Conservation (phyloP, 2,329 filamentous ascomycete species). For the Aspergillus fijiensis region DNA sequence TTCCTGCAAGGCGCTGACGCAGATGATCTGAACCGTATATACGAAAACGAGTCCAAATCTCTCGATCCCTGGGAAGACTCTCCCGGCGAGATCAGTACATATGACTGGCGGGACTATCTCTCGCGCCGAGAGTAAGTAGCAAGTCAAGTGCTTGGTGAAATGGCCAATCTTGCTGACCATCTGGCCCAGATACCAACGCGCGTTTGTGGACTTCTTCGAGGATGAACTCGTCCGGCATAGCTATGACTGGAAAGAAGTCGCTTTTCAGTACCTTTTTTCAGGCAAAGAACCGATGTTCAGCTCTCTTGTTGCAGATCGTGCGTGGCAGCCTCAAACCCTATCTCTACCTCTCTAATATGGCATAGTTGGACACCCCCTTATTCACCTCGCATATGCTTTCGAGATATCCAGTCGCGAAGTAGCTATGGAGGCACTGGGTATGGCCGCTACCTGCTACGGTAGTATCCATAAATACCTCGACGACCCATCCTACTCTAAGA, state of each 20-base stretch:
- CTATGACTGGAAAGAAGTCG: constrained; percentile 81
- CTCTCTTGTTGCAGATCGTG: constrained; percentile 75
- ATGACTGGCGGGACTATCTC: constrained; percentile 84
- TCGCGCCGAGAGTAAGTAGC: constrained; percentile 64
- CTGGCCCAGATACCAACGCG: constrained; percentile 69
- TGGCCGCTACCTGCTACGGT: constrained; percentile 62
- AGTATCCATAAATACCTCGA: constrained; percentile 65
- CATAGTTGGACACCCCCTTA: constrained; percentile 85
- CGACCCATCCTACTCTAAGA: constrained; percentile 65
- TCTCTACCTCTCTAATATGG: background rate
- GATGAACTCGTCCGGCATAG: constrained; percentile 74
- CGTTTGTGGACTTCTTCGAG: constrained; percentile 93
- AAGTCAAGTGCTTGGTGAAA: background rate
- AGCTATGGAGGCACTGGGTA: constrained; percentile 80
- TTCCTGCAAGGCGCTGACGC: constrained; percentile 78
- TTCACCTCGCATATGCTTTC: constrained; percentile 91
- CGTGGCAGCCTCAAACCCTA: constrained; percentile 31
- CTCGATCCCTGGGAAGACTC: constrained; percentile 81
- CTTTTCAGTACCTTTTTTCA: constrained; percentile 71
- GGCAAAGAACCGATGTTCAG: constrained; percentile 73
- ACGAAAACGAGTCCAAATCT: constrained; percentile 69
- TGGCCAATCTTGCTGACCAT: background rate
- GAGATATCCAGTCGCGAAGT: constrained; percentile 83
- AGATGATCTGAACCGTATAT: constrained; percentile 73
- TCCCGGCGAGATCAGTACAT: constrained; percentile 75